Evolutionary conservation across 2,329 filamentous ascomycete species (phyloP).

Genomic region (Basipetospora chlamydospora): DNA sequence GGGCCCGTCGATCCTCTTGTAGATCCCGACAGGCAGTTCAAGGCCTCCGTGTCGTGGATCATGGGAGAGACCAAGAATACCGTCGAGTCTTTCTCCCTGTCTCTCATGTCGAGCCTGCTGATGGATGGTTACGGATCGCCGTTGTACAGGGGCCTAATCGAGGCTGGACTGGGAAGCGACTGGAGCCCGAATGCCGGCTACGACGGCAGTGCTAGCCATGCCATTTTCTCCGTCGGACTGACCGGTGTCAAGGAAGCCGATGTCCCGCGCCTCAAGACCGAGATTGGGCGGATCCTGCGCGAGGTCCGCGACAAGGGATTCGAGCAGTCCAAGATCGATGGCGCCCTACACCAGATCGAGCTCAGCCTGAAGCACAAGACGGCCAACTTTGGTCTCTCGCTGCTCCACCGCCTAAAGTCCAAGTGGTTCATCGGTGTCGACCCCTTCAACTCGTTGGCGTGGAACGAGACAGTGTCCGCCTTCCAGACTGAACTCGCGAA

Average conservation of each 20-base stretch:
- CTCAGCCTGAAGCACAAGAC: conserved; percentile 93
- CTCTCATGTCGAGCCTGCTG: conserved; percentile 67
- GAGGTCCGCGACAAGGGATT: conserved; percentile 65
- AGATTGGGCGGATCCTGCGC: conserved; percentile 56
- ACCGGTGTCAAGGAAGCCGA: conserved; percentile 78
- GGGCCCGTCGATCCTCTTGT: conserved; percentile 82
- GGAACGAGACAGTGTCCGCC: conserved; percentile 73
- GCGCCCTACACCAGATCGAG: conserved; percentile 85
- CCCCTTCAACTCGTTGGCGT: conserved; percentile 79
- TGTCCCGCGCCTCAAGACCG: conserved; percentile 60
- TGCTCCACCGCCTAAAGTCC: conserved; percentile 77
- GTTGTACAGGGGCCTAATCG: conserved; percentile 75
- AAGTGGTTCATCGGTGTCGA: conserved; percentile 94
- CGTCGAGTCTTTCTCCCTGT: conserved; percentile 76
- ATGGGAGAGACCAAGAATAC: conserved; percentile 71
- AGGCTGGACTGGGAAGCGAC: conserved; percentile 78
- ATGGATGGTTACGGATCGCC: conserved; percentile 94
- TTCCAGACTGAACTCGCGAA: conserved; percentile 67
- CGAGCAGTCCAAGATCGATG: conserved; percentile 79
- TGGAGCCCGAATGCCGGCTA: conserved; percentile 93
- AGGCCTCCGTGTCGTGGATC: conserved; percentile 88
- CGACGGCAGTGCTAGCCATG: conserved; percentile 60
- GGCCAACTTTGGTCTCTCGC: conserved; percentile 80
- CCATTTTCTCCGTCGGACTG: conserved; percentile 80
- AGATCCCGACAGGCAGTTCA: conserved; percentile 74